These are phyloP conservation scores for Eimeria maxima DNA, from an alignment of 169 alveolate genomes.

Conservation along the genomic window DNA sequence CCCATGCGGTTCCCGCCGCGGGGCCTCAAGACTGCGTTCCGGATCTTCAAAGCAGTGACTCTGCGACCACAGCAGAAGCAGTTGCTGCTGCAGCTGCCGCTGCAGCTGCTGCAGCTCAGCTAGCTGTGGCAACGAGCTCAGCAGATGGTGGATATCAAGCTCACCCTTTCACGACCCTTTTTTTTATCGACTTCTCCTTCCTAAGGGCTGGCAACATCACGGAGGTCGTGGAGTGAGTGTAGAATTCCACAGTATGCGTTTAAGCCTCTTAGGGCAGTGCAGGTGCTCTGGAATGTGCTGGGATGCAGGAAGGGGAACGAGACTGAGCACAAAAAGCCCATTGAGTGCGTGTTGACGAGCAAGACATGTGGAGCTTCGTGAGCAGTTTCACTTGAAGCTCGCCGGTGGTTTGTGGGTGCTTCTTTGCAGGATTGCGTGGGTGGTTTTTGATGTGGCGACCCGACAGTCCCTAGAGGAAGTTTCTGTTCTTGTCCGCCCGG, in stretches of 20 bases:
- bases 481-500: slow-evolving; percentile 55
- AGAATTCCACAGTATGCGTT: background rate
- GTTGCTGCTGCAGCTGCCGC: slow-evolving; percentile 67
- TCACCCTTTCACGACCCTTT: slow-evolving; percentile 38
- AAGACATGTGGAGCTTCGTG: background rate
- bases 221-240: slow-evolving; percentile 67
- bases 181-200: slow-evolving; percentile 51
- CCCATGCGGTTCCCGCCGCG: slow-evolving; percentile 33
- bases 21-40: slow-evolving; percentile 44
- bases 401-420: slow-evolving; percentile 5
- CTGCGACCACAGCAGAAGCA: slow-evolving; percentile 31
- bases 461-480: slow-evolving; percentile 54
- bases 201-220: slow-evolving; percentile 68
- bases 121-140: slow-evolving; percentile 56
- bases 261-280: background rate
- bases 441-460: slow-evolving; percentile 52
- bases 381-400: background rate
- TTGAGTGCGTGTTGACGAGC: background rate
- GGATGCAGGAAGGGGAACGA: background rate
- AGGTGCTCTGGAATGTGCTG: background rate
- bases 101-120: slow-evolving; percentile 70
- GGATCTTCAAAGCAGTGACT: background rate
- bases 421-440: slow-evolving; percentile 59
- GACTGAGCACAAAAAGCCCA: background rate
- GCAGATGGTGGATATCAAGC: slow-evolving; percentile 17